Evolutionary conservation across 129 eudicot genomes (phyloP), one percentile per base, ranked within the genome.

Genomic region (Pseudognaphalium luteoalbum): DNA sequence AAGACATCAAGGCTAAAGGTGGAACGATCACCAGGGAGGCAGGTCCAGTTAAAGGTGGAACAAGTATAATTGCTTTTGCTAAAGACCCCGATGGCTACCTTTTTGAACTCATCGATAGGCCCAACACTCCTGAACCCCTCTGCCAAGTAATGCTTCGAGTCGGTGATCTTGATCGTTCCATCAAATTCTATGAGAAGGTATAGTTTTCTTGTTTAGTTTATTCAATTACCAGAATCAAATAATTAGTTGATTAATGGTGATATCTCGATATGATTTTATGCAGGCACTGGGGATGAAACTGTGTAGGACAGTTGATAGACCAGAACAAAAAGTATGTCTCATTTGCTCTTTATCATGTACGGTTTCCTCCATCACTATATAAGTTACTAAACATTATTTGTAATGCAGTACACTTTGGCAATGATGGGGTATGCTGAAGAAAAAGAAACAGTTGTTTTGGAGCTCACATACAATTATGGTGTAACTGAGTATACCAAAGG

Each of bases 61-160:
- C 87, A 25, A 78, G 87, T 81, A 85, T 91, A 11, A 89, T 94
- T 77, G 99, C 99, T 30, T 91, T 94, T 87, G 97, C 85, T 76
- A 87, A 94, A 85, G 99, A 94, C 78, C 99, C 99, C 15, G 97
- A 91, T 81, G 99, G 99, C 59, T 94, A 94, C 87, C 82, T 77
- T 74, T 94, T 94, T 79, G 99, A 94, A 74, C 86, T 94, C 73
- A 85, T 94, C 52, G 91, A 91, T 70, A 78, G 99, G 35, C 90
- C 79, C 21, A 64, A 85, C 7, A 94, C 97, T 35, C 93, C 92
- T 77, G 99, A 94, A 85, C 99, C 99, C 17, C 90, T 94, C 51
- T 91, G 99, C 76, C 99, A 94, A 88, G 93, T 91, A n/a, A 94
- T 94, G 99, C 96, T 94, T 77, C 99, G 99, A 51, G 97, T 94